Conservation (phyloP, 106 monocot genomes). For the Narthecium ossifragum region DNA sequence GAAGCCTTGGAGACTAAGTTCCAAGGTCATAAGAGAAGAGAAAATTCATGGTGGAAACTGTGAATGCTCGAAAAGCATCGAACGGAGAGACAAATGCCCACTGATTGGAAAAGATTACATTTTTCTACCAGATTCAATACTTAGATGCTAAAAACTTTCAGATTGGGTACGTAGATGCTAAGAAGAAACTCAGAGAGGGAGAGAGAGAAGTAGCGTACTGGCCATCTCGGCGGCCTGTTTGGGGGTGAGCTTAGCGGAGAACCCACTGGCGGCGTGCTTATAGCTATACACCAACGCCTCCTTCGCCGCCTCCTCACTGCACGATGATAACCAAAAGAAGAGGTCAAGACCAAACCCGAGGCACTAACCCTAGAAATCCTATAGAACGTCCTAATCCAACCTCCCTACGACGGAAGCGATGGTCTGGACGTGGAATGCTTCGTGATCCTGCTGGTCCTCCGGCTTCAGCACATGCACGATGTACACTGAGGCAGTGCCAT, state of each 20-base stretch:
- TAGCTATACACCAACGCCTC: slow-evolving; percentile 68
- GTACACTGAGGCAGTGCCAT: slow-evolving; percentile 19
- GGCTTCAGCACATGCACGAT: slow-evolving; percentile 51
- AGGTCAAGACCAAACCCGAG: neutral
- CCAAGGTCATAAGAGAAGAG: no score
- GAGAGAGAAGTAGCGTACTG: slow-evolving; percentile 25
- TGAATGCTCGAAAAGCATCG: no score
- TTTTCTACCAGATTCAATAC: no score
- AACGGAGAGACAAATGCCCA: no score
- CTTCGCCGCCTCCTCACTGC: slow-evolving; percentile 73
- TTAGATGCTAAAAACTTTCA: neutral
- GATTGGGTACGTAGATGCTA: neutral
- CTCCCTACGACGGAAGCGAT: slow-evolving; percentile 65
- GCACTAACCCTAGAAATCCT: neutral
- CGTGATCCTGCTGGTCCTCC: slow-evolving; percentile 28
- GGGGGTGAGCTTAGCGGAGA: slow-evolving; percentile 76
- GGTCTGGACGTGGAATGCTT: slow-evolving; percentile 54
- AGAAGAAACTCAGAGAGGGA: neutral
- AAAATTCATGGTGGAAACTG: no score
- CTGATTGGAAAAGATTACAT: no score
- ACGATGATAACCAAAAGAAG: neutral
- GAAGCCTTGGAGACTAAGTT: no score
- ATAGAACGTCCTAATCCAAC: slow-evolving; percentile 9
- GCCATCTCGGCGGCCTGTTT: slow-evolving; percentile 48
- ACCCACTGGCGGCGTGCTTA: slow-evolving; percentile 60